Percentiles rank a stretch among this genome's conserved stretches.
These are phyloP conservation scores for Wickerhamomyces chambardii DNA, from an alignment of 805 yeast genomes.

Conservation along the genomic window DNA sequence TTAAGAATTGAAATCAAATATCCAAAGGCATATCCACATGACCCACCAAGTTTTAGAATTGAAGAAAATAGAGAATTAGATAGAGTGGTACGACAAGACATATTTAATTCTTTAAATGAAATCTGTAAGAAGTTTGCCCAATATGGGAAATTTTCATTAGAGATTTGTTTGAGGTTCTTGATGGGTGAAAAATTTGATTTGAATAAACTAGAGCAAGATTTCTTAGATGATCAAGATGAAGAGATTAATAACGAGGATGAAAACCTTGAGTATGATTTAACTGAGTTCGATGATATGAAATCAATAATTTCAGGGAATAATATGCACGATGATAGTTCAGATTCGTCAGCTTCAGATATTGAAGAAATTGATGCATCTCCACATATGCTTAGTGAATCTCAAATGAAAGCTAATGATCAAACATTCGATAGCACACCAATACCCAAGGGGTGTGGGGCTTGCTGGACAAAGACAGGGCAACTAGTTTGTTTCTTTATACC, in stretches of 20 bases:
- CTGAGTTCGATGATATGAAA: constrained; percentile 22
- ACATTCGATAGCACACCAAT: constrained; percentile 76
- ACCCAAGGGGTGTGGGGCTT: constrained; percentile 91
- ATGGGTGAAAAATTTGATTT: constrained; percentile 71
- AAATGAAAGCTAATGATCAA: constrained; percentile 15
- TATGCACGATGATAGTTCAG: constrained; percentile 10
- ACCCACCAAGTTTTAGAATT: constrained; percentile 50
- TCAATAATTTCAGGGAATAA: constrained; percentile 13
- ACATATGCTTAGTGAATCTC: no score
- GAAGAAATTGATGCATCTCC: constrained; percentile 21
- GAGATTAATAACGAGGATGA: constrained; percentile 19
- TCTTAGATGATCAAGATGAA: constrained; percentile 25
- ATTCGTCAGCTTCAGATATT: constrained; percentile 30
- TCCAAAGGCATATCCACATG: constrained; percentile 65
- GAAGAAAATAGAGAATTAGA: constrained; percentile 75
- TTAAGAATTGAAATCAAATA: constrained; percentile 62
- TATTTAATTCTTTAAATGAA: constrained; percentile 40
- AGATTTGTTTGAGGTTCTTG: constrained; percentile 65
- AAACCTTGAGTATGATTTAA: constrained; percentile 24
- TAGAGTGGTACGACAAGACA: constrained; percentile 36
- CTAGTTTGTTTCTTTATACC: constrained; percentile 77
- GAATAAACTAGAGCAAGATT: constrained; percentile 25
- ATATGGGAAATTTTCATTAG: constrained; percentile 61
- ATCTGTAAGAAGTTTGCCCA: constrained; percentile 50
- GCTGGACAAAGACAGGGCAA: constrained; percentile 74